Evolutionary conservation across 352 stramenopile species (phyloP).

Genomic region (Paralagenidium karlingii): DNA sequence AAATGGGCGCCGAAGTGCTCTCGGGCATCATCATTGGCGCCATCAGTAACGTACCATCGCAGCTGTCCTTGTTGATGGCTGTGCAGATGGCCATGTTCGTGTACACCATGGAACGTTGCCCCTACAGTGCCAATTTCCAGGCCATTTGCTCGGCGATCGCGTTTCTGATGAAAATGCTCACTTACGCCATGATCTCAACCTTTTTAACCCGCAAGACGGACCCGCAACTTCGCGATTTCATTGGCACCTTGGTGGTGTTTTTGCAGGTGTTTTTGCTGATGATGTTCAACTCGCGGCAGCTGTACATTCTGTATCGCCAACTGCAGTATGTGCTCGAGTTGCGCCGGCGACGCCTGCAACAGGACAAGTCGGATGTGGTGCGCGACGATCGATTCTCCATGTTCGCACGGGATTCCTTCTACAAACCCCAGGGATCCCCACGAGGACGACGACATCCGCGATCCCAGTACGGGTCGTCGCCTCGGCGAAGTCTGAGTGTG

Average conservation of each 20-base stretch:
- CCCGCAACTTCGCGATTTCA: conserved; percentile 28
- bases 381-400: no score
- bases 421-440: no score
- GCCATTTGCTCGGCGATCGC: conserved; percentile 47
- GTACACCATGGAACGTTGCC: conserved; percentile 42
- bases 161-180: conserved; percentile 78
- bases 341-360: conserved; percentile 19
- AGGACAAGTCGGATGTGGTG: conserved; percentile 9
- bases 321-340: conserved; percentile 44
- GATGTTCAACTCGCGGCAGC: conserved; percentile 63
- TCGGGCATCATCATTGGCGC: conserved; percentile 60
- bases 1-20: conserved; percentile 65
- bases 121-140: conserved; percentile 67
- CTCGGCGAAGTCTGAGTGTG: no score
- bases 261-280: conserved; percentile 49
- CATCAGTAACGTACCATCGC: conserved; percentile 57
- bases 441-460: no score
- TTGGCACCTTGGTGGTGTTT: conserved; percentile 49
- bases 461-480: no score
- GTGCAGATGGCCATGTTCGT: conserved; percentile 67
- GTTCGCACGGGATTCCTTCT: no score
- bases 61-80: conserved; percentile 56
- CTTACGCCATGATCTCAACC: conserved; percentile 65
- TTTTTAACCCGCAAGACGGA: conserved; percentile 48
- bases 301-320: conserved; percentile 71